These are phyloP conservation scores for Paraphaeosphaeria sporulosa DNA, from an alignment of 2,329 filamentous ascomycete genomes.

Conservation along the genomic window DNA sequence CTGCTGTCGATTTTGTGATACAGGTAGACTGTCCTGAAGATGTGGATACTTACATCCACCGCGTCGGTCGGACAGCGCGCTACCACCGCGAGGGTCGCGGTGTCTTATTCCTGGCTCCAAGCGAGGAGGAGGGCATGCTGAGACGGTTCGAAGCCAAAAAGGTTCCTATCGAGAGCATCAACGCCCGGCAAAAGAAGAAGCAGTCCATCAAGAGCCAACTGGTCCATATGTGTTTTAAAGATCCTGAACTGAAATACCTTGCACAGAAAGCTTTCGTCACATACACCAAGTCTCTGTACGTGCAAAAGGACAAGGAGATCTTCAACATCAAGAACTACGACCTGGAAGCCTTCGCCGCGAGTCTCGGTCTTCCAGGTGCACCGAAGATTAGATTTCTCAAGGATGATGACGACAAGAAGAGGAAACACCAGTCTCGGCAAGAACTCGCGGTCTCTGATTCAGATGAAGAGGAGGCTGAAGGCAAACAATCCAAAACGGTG, in stretches of 20 bases:
- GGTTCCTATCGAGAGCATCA: slow-evolving; percentile 85
- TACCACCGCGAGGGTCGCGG: slow-evolving; percentile 88
- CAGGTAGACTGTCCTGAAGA: slow-evolving; percentile 98
- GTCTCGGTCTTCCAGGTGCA: slow-evolving; percentile 86
- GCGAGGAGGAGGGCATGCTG: slow-evolving; percentile 91
- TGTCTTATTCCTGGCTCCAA: slow-evolving; percentile 90
- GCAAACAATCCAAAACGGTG: slow-evolving; percentile 68
- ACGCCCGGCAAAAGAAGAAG: slow-evolving; percentile 88
- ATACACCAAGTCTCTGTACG: slow-evolving; percentile 82
- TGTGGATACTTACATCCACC: slow-evolving; percentile 96
- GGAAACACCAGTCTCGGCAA: slow-evolving; percentile 84
- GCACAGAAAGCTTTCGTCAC: slow-evolving; percentile 96
- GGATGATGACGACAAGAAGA: slow-evolving; percentile 83
- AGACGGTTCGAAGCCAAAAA: slow-evolving; percentile 86
- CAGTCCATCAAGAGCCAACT: slow-evolving; percentile 83
- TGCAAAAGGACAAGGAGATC: slow-evolving; percentile 90
- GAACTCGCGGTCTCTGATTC: slow-evolving; percentile 65
- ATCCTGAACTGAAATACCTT: slow-evolving; percentile 90
- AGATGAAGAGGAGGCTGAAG: slow-evolving; percentile 61
- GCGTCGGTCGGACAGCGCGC: slow-evolving; percentile 91
- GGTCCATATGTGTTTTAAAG: slow-evolving; percentile 95
- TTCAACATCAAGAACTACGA: slow-evolving; percentile 86
- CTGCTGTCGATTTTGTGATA: slow-evolving; percentile 98
- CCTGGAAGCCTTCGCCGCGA: slow-evolving; percentile 84
- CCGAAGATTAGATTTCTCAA: slow-evolving; percentile 94